phyloP scores from a whole-genome alignment of 148 eudicot species.

The Vaccinium myrtillus region DNA sequence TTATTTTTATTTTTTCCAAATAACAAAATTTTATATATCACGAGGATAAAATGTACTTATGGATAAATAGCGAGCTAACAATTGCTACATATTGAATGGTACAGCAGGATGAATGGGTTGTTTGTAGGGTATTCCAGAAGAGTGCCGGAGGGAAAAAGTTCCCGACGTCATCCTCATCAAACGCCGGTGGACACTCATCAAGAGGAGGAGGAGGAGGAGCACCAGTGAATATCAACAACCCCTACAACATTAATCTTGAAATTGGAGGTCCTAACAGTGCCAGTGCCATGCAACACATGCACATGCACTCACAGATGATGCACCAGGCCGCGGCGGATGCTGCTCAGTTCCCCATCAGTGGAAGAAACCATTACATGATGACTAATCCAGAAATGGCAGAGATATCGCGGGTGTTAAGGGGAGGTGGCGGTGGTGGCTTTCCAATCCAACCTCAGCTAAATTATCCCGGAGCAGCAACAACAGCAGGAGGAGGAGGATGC shows the following conservation, averaged over 20 bases:
- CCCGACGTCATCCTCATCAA: constrained; percentile 50
- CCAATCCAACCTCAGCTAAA: constrained; percentile 45
- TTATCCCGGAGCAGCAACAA: constrained; percentile 32
- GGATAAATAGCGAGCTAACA: neutral
- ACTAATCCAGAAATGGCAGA: constrained; percentile 40
- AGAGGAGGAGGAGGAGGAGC: neutral
- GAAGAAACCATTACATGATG: constrained; percentile 39
- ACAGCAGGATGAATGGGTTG: constrained; percentile 91
- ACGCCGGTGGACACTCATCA: constrained; percentile 19
- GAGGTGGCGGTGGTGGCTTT: constrained; percentile 33
- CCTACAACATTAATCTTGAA: constrained; percentile 48
- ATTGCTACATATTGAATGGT: neutral
- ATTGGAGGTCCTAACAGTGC: neutral
- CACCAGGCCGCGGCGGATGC: constrained; percentile 33
- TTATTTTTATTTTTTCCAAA: neutral
- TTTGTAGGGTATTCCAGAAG: constrained; percentile 83
- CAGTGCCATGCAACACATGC: constrained; percentile 10
- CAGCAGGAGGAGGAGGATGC: constrained; percentile 16
- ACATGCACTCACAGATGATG: constrained; percentile 36
- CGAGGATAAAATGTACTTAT: no score
- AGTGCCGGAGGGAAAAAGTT: constrained; percentile 73
- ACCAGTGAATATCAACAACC: constrained; percentile 17
- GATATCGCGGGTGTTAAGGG: constrained; percentile 28
- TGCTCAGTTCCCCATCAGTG: constrained; percentile 34
- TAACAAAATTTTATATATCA: no score